A percentile compares a stretch with the other conserved stretches of the same genome.
Conservation (phyloP, 129 eudicot genomes). For the Helianthus tuberosus region DNA sequence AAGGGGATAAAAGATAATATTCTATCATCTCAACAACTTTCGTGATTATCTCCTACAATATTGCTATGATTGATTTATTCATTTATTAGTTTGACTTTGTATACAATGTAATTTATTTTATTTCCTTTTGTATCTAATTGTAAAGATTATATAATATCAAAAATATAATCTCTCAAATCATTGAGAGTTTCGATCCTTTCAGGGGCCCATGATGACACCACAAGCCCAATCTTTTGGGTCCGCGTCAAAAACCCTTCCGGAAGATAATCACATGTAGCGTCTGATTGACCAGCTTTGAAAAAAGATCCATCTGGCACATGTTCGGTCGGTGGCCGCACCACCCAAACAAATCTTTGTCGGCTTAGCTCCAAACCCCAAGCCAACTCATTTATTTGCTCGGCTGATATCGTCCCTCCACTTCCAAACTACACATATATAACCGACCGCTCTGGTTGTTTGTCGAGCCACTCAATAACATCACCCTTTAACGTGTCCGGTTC, state of each 20-base stretch:
- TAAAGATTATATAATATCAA: too few relatives aligned
- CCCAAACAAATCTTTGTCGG: slow-evolving; percentile 56
- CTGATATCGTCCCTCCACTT: slow-evolving; percentile 51
- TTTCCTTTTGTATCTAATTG: too few relatives aligned
- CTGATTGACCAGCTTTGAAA: slow-evolving; percentile 1
- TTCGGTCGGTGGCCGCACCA: slow-evolving; percentile 35
- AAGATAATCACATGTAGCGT: slow-evolving; percentile 29
- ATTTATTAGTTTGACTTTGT: too few relatives aligned
- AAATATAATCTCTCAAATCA: too few relatives aligned
- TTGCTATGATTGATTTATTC: too few relatives aligned
- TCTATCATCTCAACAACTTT: too few relatives aligned
- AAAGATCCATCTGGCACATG: slow-evolving; percentile 2
- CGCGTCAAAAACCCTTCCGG: slow-evolving; percentile 49
- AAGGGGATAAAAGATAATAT: too few relatives aligned
- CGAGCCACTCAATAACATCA: slow-evolving; percentile 55
- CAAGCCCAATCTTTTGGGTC: slow-evolving; percentile 36
- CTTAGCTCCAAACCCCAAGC: slow-evolving; percentile 56
- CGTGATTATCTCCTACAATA: too few relatives aligned
- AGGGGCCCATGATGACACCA: slow-evolving; percentile 52
- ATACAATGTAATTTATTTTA: too few relatives aligned
- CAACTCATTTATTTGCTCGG: slow-evolving; percentile 41
- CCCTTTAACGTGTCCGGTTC: slow-evolving; percentile 23
- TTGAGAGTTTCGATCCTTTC: too few relatives aligned
- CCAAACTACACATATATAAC: slow-evolving; percentile 58
- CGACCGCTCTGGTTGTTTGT: slow-evolving; percentile 56